phyloP scores from a whole-genome alignment of 495 filamentous ascomycete species.

The Hyaloscypha hepaticicola region DNA sequence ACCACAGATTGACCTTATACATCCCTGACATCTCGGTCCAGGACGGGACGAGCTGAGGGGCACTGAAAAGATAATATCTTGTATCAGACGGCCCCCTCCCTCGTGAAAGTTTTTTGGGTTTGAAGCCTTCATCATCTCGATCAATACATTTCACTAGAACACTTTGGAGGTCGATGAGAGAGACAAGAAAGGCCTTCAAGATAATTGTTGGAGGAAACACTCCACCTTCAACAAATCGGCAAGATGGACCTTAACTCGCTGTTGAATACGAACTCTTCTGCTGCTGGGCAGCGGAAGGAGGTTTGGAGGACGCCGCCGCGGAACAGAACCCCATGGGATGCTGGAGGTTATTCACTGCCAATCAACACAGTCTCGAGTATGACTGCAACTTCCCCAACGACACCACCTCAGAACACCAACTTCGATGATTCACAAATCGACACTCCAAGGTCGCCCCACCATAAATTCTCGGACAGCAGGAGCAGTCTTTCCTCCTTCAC shows the following conservation, averaged over 20 bases:
- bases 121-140: background rate
- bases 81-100: slow-evolving; percentile 7
- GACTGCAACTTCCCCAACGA: background rate
- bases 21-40: slow-evolving; percentile 23
- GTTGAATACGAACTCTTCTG: slow-evolving; percentile 26
- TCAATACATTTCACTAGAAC: background rate
- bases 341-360: slow-evolving; percentile 34
- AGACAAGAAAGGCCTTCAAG: background rate
- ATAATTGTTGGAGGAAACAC: slow-evolving; percentile 5
- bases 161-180: background rate
- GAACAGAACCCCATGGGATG: slow-evolving; percentile 48
- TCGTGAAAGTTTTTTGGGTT: background rate
- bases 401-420: slow-evolving; percentile 14
- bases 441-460: slow-evolving; percentile 16
- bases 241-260: slow-evolving; percentile 33
- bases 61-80: slow-evolving; percentile 18
- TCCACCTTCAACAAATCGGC: background rate
- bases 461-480: slow-evolving; percentile 31
- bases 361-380: slow-evolving; percentile 21
- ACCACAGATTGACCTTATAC: slow-evolving; percentile 26
- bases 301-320: slow-evolving; percentile 31
- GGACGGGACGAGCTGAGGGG: slow-evolving; percentile 13
- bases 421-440: slow-evolving; percentile 18
- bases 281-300: slow-evolving; percentile 26
- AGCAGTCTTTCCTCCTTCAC: slow-evolving; percentile 32